phyloP scores from a whole-genome alignment of 768 basidiomycete genomes.

The Lactarius akahatsu region DNA sequence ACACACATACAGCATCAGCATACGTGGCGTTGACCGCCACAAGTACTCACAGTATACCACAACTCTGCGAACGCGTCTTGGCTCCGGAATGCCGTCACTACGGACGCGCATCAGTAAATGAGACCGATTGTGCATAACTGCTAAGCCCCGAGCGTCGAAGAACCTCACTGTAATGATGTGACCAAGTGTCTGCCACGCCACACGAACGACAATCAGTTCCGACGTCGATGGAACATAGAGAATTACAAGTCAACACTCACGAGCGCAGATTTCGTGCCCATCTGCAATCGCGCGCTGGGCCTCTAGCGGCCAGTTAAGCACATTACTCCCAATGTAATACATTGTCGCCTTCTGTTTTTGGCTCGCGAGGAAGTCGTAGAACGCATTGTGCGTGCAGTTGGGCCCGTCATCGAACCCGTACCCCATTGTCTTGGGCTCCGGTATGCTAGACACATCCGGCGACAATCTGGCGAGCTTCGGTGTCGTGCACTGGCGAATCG shows the following conservation, averaged over 20 bases:
- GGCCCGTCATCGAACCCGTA: conserved; percentile 67
- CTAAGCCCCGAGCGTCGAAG: too few species aligned
- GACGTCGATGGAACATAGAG: neutral
- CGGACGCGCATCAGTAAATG: neutral
- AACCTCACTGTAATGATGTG: conserved; percentile 46
- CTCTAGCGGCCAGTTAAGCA: conserved; percentile 55
- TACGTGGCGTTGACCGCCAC: neutral
- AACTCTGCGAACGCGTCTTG: conserved; percentile 74
- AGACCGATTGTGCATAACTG: neutral
- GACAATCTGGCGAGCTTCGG: conserved; percentile 48
- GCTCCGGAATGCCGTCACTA: conserved; percentile 61
- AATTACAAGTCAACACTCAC: conserved; percentile 41
- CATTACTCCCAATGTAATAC: conserved; percentile 61
- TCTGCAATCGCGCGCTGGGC: conserved; percentile 53
- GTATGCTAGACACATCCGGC: conserved; percentile 46
- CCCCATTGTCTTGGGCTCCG: conserved; percentile 58
- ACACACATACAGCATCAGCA: neutral
- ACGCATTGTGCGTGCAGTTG: conserved; percentile 61
- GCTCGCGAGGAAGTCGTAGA: conserved; percentile 52
- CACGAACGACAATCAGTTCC: neutral
- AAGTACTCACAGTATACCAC: conserved; percentile 56
- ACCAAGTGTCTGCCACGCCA: conserved; percentile 44
- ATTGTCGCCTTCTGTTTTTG: conserved; percentile 64
- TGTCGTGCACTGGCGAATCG: conserved; percentile 42
- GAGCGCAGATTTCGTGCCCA: conserved; percentile 55